Conservation (phyloP, 768 basidiomycete species). For the Clathrus columnatus region DNA sequence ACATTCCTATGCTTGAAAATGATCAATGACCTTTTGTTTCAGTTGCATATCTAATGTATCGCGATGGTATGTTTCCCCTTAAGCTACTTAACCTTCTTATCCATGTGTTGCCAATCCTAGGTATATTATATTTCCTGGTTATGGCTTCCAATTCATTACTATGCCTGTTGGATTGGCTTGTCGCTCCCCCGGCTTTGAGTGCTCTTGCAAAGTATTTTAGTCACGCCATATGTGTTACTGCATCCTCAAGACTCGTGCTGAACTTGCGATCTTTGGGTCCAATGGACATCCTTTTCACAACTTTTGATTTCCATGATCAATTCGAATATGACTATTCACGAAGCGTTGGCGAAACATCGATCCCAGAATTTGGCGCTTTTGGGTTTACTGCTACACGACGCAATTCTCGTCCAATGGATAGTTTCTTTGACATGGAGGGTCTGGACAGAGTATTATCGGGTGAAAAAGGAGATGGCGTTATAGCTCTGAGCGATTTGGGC, state of each 20-base stretch:
- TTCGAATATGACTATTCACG: neutral
- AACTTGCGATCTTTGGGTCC: conserved; percentile 1
- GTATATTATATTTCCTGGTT: neutral
- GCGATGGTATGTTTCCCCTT: neutral
- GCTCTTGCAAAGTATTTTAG: conserved; percentile 1
- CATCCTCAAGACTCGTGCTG: conserved; percentile 1
- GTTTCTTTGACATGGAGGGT: neutral
- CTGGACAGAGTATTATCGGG: neutral
- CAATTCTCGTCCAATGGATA: neutral
- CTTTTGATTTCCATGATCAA: neutral
- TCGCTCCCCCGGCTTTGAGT: neutral
- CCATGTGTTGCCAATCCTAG: neutral
- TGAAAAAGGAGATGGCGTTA: neutral
- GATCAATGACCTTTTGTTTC: neutral
- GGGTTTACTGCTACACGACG: neutral
- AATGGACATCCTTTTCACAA: neutral
- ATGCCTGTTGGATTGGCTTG: neutral
- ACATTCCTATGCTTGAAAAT: neutral
- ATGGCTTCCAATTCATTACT: neutral
- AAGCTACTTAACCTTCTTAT: neutral
- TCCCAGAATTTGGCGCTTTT: neutral
- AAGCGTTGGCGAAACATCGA: neutral
- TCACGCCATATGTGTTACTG: neutral
- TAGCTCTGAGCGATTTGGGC: neutral
- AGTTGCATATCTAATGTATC: neutral